These are phyloP conservation scores for Saccharomycopsis schoenii DNA, from an alignment of 805 yeast species.

Conservation along the genomic window DNA sequence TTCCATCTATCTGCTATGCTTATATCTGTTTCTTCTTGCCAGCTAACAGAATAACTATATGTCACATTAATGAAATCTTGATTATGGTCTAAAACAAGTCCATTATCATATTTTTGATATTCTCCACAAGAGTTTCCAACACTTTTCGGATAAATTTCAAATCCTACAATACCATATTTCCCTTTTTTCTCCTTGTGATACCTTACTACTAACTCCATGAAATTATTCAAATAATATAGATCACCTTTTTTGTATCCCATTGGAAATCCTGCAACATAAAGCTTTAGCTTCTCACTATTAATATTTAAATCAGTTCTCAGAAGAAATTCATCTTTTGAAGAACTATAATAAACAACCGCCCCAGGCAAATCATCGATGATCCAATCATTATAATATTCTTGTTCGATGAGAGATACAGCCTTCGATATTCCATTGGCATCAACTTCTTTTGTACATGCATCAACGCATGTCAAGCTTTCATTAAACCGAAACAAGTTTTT, in stretches of 20 bases:
- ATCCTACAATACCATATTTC: slow-evolving; percentile 65
- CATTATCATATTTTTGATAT: slow-evolving; percentile 41
- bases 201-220: slow-evolving; percentile 70
- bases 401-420: slow-evolving; percentile 52
- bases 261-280: slow-evolving; percentile 82
- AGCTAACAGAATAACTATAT: slow-evolving; percentile 76
- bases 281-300: slow-evolving; percentile 47
- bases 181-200: slow-evolving; percentile 39
- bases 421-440: slow-evolving; percentile 38
- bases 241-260: slow-evolving; percentile 58
- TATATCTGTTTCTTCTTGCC: slow-evolving; percentile 71
- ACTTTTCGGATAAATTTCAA: slow-evolving; percentile 82
- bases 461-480: slow-evolving; percentile 52
- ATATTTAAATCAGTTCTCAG: slow-evolving; percentile 77
- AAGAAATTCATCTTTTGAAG: slow-evolving; percentile 63
- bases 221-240: slow-evolving; percentile 63
- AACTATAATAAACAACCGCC: slow-evolving; percentile 68
- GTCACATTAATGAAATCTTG: slow-evolving; percentile 36
- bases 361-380: slow-evolving; percentile 76
- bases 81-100: neutral
- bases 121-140: slow-evolving; percentile 49
- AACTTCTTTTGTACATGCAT: slow-evolving; percentile 60
- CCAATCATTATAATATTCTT: slow-evolving; percentile 80
- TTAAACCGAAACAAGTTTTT: slow-evolving; percentile 58
- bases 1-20: slow-evolving; percentile 68